Evolutionary conservation across 805 yeast species (phyloP), one percentile per base, ranked within the genome.

Genomic region (Ascoidea rubescens): DNA sequence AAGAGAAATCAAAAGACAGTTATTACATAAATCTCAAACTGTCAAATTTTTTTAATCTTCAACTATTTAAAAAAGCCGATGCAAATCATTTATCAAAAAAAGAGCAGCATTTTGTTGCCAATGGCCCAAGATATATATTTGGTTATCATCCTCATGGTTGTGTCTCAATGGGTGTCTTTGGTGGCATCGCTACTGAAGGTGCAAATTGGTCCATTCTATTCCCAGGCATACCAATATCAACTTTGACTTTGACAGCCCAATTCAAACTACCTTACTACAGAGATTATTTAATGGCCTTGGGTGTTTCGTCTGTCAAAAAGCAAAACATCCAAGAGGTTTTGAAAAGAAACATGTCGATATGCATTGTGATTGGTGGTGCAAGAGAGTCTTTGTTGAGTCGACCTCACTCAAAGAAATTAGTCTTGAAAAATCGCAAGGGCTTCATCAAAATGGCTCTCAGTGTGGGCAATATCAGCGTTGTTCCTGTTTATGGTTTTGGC

Each of bases 141-240:
- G 95, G 96, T 0, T 83, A 87, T 61, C 97, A 90, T 65, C 99
- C 99, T 0, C 99, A 93, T 65, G 99, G 99, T 0, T 90, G 91
- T 14, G 89, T 90, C 10, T 86, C 96, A 1, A 74, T 90, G 76
- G 96, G 97, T 2, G 90, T 84, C 0, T 81, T 90, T 64, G 96
- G 96, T 1, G 81, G 83, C 0, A 70, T 90, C 56, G 88, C 84
- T 0, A 86, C 95, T 4, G 89, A 90, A 55, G 91, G 95, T 28
- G 81, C 88, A 4, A 73, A 77, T 30, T 83, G 85, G 74, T 70
- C 78, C 21, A 65, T 74, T 21, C 57, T 78, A 10, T 87, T 91
- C 57, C 96, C 98, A 0, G 96, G 96, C 0, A 79, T 93, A n/a
- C 79, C 80, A 5, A 72, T 80, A 0, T 82, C 89, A 51, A 74